phyloP scores from a whole-genome alignment of 352 stramenopile genomes.

The Plasmopara halstedii region DNA sequence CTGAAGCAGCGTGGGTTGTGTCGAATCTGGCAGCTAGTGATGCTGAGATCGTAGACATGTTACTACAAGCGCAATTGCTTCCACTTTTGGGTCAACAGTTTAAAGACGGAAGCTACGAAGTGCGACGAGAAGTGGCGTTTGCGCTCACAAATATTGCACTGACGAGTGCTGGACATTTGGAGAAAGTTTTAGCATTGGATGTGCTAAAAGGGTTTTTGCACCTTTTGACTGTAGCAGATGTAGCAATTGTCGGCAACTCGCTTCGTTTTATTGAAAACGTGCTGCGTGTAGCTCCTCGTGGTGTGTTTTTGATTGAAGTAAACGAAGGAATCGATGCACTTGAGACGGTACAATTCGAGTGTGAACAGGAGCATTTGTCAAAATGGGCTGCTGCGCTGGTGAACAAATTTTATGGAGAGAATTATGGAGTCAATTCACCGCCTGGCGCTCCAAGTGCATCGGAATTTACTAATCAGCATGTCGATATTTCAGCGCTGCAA shows the following conservation, averaged over 20 bases:
- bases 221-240: slow-evolving; percentile 46
- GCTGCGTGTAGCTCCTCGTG: slow-evolving; percentile 45
- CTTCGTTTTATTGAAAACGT: slow-evolving; percentile 74
- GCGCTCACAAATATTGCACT: slow-evolving; percentile 67
- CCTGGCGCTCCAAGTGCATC: slow-evolving; percentile 14
- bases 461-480: slow-evolving; percentile 1
- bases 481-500: slow-evolving; percentile 4
- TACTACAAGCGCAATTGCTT: slow-evolving; percentile 46
- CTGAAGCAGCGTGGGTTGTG: slow-evolving; percentile 66
- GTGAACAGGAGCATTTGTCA: slow-evolving; percentile 45
- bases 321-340: slow-evolving; percentile 71
- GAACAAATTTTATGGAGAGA: slow-evolving; percentile 81
- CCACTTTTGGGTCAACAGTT: slow-evolving; percentile 53
- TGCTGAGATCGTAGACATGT: slow-evolving; percentile 37
- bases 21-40: slow-evolving; percentile 71
- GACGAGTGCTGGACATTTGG: slow-evolving; percentile 39
- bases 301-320: slow-evolving; percentile 49
- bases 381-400: slow-evolving; percentile 61
- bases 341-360: slow-evolving; percentile 71
- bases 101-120: slow-evolving; percentile 49
- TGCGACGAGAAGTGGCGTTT: slow-evolving; percentile 69
- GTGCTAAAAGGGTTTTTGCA: slow-evolving; percentile 53
- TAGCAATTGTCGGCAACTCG: slow-evolving; percentile 68
- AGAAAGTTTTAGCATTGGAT: slow-evolving; percentile 47
- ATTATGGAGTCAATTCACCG: slow-evolving; percentile 69